Base-by-base conservation (phyloP, 2,329 filamentous ascomycete genomes). In the Tothia fuscella region DNA sequence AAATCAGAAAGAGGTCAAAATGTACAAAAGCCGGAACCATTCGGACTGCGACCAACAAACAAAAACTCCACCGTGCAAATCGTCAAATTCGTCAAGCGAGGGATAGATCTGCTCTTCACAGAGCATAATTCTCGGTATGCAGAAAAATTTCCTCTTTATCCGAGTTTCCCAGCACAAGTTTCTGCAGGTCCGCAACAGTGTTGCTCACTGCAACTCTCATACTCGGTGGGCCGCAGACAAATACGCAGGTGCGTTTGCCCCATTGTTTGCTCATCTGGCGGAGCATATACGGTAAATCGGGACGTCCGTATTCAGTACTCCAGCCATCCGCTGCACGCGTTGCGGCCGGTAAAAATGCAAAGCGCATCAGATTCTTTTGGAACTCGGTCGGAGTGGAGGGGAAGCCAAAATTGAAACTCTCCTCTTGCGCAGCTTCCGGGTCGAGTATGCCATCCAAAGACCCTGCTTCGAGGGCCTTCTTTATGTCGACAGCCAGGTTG, bases 111-210 rank as follows among this genome's bases (percentile, higher is more conserved):
- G 16, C 35, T 10, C 19, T 40, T 70, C 61, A 94, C 47, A 94
- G 68, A 39, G 87, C 84, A 65, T 94, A 95, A 59, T 95, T 95
- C 68, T 96, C 89, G 3, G 88, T 84, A 65, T 95, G 89, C 58
- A 95, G 62, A 59, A 88, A 95, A 42, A 96, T 82, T 71, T 95
- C 89, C 56, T 95, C 88, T 5, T 30, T 38, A 3, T 35, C 43
- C 16, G 20, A 19, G 13, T 37, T 32, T 13, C 14, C 19, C 81
- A 85, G 87, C 38, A 96, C 87, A 59, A 80, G 76, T 20, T 74
- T 75, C 68, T 96, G 89, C 53, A 95, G 64, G 44, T 73, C 67
- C 3, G 89, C 89, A 19, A 94, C 85, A 0, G 84, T 82, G 50
- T 77, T 83, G n/a, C 83, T 80, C 13, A 95, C 88, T 50, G 87